Percentiles rank a stretch among this genome's conserved stretches.
These are phyloP conservation scores for Rhizoctonia solani DNA, from an alignment of 1,284 basidiomycete genomes.

Conservation along the genomic window DNA sequence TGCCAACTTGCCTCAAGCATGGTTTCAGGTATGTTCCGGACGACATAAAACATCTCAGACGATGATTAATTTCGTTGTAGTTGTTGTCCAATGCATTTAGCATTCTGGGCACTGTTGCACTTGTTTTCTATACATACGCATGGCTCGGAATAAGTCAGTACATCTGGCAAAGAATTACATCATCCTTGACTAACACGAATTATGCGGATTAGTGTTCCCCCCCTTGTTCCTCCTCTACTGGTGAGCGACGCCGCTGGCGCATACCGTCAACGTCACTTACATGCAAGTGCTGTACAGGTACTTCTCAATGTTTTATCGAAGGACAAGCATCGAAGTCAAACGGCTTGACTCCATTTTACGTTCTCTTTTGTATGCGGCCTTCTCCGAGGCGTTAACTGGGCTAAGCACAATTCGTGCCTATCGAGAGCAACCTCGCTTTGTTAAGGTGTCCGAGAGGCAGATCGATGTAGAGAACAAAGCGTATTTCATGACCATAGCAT, in stretches of 20 bases:
- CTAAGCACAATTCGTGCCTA: constrained; percentile 68
- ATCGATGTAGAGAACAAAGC: constrained; percentile 77
- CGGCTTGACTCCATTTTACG: constrained; percentile 71
- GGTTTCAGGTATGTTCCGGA: constrained; percentile 37
- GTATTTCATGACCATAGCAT: constrained; percentile 75
- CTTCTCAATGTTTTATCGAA: constrained; percentile 58
- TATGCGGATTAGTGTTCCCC: constrained; percentile 51
- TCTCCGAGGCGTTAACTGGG: constrained; percentile 63
- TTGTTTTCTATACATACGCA: constrained; percentile 68
- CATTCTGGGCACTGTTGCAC: constrained; percentile 58
- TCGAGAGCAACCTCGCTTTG: constrained; percentile 47
- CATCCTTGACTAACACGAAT: not conserved
- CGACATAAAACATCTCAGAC: not conserved
- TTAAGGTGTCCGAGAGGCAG: constrained; percentile 45
- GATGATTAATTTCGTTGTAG: constrained; percentile 41
- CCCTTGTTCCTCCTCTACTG: constrained; percentile 38
- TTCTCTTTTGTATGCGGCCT: constrained; percentile 64
- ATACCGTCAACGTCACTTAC: constrained; percentile 40
- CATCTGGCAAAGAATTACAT: not conserved
- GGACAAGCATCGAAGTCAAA: constrained; percentile 66
- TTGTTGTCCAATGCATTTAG: constrained; percentile 54
- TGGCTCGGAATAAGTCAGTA: constrained; percentile 52
- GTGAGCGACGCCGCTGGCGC: constrained; percentile 32
- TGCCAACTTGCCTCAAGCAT: constrained; percentile 47
- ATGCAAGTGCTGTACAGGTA: not conserved